Conservation (phyloP, 768 basidiomycete genomes). For the Leccinum rimulosum region DNA sequence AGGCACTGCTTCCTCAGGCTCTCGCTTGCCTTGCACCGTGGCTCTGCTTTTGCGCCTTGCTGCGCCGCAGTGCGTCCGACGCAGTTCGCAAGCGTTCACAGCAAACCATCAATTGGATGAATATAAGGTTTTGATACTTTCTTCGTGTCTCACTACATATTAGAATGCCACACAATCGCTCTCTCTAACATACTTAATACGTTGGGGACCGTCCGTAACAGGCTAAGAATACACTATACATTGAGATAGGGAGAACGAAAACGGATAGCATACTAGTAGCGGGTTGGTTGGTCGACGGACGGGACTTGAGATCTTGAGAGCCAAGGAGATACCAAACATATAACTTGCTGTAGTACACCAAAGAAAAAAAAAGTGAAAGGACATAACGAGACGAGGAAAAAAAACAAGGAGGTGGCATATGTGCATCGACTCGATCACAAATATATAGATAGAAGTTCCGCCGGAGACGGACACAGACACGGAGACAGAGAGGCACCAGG, state of each 20-base stretch:
- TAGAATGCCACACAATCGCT: neutral
- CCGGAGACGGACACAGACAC: neutral
- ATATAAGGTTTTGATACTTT: too few species aligned
- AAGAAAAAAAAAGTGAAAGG: neutral
- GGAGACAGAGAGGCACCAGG: neutral
- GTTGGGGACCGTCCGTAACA: neutral
- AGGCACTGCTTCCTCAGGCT: too few species aligned
- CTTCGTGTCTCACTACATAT: too few species aligned
- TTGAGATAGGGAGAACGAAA: neutral
- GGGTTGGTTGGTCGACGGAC: neutral
- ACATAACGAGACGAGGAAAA: neutral
- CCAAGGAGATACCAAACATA: neutral
- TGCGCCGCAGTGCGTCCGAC: too few species aligned
- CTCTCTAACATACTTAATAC: neutral
- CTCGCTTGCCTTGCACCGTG: too few species aligned
- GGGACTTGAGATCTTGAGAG: neutral
- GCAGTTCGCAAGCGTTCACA: too few species aligned
- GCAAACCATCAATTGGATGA: too few species aligned
- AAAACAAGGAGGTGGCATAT: neutral
- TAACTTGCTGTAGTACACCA: neutral
- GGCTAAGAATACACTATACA: neutral
- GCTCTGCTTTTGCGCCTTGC: too few species aligned
- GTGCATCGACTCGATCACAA: neutral
- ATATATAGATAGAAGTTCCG: neutral
- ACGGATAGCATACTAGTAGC: neutral